phyloP scores from a whole-genome alignment of 2,329 filamentous ascomycete species.

The Fusarium austroafricanum region DNA sequence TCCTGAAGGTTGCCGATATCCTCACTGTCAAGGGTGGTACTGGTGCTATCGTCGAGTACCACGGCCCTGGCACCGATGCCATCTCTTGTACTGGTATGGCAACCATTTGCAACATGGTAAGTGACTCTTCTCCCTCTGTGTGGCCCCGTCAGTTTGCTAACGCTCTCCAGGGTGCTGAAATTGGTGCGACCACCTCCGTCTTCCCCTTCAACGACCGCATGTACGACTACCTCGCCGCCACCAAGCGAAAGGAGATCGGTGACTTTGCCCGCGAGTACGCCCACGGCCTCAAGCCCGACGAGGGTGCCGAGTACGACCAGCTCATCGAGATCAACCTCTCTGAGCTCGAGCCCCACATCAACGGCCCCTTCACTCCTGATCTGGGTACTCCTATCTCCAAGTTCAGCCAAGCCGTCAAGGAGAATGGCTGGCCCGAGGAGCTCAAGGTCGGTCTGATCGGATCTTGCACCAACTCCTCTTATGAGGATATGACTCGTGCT shows the following conservation, averaged over 20 bases:
- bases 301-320: slow-evolving; percentile 91
- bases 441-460: slow-evolving; percentile 95
- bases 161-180: slow-evolving; percentile 64
- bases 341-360: slow-evolving; percentile 92
- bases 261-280: slow-evolving; percentile 89
- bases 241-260: slow-evolving; percentile 90
- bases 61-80: slow-evolving; percentile 67
- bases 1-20: slow-evolving; percentile 96
- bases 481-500: slow-evolving; percentile 97
- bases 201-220: slow-evolving; percentile 99
- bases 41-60: slow-evolving; percentile 86
- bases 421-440: slow-evolving; percentile 89
- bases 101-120: slow-evolving; percentile 80
- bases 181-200: slow-evolving; percentile 88
- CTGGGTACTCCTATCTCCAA: slow-evolving; percentile 90
- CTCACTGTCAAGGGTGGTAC: slow-evolving; percentile 98
- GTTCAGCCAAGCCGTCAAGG: slow-evolving; percentile 86
- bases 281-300: slow-evolving; percentile 85
- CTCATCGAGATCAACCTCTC: slow-evolving; percentile 91
- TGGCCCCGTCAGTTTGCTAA: slow-evolving; percentile 14
- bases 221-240: slow-evolving; percentile 94
- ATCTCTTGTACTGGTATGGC: slow-evolving; percentile 91
- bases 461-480: slow-evolving; percentile 98
- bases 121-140: slow-evolving; percentile 13
- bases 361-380: slow-evolving; percentile 96